A percentile compares a stretch with the other conserved stretches of the same genome.
phyloP scores from a whole-genome alignment of 345 rosid genomes.

The Euphorbia peplus region DNA sequence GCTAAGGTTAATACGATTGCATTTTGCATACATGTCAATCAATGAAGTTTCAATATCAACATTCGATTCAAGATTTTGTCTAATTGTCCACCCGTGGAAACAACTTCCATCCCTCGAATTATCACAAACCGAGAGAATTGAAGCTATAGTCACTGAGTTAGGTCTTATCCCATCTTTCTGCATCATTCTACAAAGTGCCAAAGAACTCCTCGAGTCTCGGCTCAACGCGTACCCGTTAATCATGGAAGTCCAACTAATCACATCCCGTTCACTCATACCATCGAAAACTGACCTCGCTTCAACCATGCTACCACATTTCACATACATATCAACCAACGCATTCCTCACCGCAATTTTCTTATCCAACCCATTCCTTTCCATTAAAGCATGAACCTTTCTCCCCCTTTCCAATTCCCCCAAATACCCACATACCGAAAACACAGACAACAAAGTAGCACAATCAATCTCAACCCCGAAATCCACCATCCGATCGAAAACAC shows the following conservation, averaged over 20 bases:
- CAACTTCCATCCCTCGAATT: constrained; percentile 52
- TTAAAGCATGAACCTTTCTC: constrained; percentile 46
- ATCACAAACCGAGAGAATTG: constrained; percentile 67
- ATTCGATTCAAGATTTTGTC: constrained; percentile 44
- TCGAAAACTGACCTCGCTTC: constrained; percentile 60
- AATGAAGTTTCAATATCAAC: constrained; percentile 66
- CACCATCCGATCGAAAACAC: constrained; percentile 43
- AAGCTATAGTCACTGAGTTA: constrained; percentile 56
- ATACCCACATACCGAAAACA: constrained; percentile 59
- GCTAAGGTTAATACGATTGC: constrained; percentile 48
- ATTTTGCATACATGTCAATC: constrained; percentile 85
- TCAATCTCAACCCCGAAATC: constrained; percentile 44
- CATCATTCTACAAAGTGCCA: constrained; percentile 47
- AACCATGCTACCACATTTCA: constrained; percentile 52
- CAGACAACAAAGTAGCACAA: constrained; percentile 46
- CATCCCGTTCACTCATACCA: constrained; percentile 50
- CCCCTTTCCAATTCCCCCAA: constrained; percentile 54
- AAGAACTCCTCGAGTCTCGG: constrained; percentile 43
- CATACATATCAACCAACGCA: constrained; percentile 63
- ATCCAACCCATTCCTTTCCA: constrained; percentile 43
- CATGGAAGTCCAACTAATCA: constrained; percentile 67
- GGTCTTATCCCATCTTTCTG: constrained; percentile 50
- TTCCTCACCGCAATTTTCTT: constrained; percentile 44
- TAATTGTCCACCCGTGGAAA: constrained; percentile 74
- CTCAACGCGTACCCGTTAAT: constrained; percentile 48